Percentiles rank a stretch among this genome's conserved stretches.
Conservation (phyloP, 345 rosid genomes). For the Eucalyptus cloeziana region DNA sequence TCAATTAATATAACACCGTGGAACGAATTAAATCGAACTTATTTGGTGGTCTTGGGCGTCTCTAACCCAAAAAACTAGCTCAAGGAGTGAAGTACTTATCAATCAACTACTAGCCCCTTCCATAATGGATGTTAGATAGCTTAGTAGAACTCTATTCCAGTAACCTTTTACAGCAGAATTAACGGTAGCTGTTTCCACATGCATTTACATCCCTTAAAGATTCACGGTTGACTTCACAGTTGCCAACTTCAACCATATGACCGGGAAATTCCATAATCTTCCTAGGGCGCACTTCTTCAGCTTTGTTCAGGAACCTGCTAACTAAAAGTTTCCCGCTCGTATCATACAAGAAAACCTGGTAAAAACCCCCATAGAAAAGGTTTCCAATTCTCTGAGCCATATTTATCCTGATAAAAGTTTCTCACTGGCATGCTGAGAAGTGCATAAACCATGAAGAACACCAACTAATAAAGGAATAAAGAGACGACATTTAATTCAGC, state of each 20-base stretch:
- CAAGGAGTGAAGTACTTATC: too few species aligned
- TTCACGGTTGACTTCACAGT: slow-evolving; percentile 3
- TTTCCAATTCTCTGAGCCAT: not conserved
- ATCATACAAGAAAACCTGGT: slow-evolving; percentile 34
- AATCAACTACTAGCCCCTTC: too few species aligned
- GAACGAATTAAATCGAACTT: too few species aligned
- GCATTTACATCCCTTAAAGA: not conserved
- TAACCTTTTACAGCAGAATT: too few species aligned
- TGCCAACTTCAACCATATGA: slow-evolving; percentile 41
- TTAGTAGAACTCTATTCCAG: too few species aligned
- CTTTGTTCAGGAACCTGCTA: slow-evolving; percentile 33
- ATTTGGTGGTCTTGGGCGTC: too few species aligned
- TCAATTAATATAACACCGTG: too few species aligned
- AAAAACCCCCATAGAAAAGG: not conserved
- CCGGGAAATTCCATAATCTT: slow-evolving; percentile 26
- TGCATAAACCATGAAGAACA: not conserved
- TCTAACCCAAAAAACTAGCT: too few species aligned
- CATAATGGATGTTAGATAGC: too few species aligned
- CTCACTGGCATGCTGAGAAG: not conserved
- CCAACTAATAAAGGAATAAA: not conserved
- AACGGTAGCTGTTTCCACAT: not conserved
- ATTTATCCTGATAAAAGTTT: not conserved
- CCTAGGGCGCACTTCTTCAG: slow-evolving; percentile 27
- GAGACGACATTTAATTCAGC: not conserved
- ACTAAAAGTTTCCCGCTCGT: slow-evolving; percentile 21